phyloP scores from a whole-genome alignment of 768 basidiomycete species.

The Cystobasidiopsis lactophilus region DNA sequence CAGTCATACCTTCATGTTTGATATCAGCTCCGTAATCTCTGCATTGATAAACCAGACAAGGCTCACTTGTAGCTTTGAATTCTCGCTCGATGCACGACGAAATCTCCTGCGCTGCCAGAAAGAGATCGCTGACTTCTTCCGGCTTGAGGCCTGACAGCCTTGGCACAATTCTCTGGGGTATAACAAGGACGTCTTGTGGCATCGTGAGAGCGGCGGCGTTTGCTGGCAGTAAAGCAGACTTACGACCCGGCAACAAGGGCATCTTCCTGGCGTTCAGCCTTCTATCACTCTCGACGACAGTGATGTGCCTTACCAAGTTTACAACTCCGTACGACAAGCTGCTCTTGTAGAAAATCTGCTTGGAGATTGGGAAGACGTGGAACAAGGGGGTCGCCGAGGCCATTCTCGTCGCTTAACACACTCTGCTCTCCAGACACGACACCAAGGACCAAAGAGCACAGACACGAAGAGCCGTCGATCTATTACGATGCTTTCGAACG shows the following conservation, averaged over 20 bases:
- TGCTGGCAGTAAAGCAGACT: background rate
- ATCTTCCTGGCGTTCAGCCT: background rate
- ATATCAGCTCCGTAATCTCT: background rate
- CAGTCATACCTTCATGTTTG: constrained; percentile 38
- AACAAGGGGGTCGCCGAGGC: too few relatives aligned
- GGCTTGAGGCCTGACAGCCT: constrained; percentile 32
- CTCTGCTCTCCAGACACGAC: too few relatives aligned
- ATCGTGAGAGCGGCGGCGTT: background rate
- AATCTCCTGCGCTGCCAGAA: constrained; percentile 54
- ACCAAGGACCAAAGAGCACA: too few relatives aligned
- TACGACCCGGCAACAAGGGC: background rate
- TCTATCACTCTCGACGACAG: background rate
- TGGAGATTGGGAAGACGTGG: constrained; percentile 6
- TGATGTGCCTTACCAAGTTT: background rate
- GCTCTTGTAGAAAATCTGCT: constrained; percentile 8
- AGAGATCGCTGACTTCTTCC: constrained; percentile 55
- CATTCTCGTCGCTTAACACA: too few relatives aligned
- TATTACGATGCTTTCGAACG: too few relatives aligned
- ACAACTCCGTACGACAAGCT: constrained; percentile 7
- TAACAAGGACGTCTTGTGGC: constrained; percentile 36
- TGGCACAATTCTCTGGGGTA: constrained; percentile 33
- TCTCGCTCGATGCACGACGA: constrained; percentile 57
- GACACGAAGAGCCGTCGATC: too few relatives aligned
- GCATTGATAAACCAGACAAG: too few relatives aligned
- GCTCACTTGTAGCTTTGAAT: constrained; percentile 54